A percentile compares a stretch with the other conserved stretches of the same genome.
phyloP scores from a whole-genome alignment of 257 asterid species.

The Solanum clarkiae region DNA sequence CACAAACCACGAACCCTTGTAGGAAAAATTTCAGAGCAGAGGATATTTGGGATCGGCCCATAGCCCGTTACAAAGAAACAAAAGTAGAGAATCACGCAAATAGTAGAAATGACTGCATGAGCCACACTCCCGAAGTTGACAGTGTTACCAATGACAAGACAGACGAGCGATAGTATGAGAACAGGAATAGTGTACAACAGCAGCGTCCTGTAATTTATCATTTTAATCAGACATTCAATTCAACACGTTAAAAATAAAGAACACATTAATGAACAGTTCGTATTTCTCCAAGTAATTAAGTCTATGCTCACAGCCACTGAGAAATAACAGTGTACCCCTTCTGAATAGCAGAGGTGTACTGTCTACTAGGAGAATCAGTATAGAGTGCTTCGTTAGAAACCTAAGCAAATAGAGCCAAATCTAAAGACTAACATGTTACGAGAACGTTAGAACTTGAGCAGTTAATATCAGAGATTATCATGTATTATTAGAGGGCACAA shows the following conservation, averaged over 20 bases:
- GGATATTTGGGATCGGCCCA: conserved; percentile 87
- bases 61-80: conserved; percentile 87
- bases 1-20: conserved; percentile 83
- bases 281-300: neutral
- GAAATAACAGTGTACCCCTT: too few species aligned
- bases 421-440: neutral
- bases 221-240: neutral
- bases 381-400: neutral
- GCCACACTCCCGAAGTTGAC: conserved; percentile 37
- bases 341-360: too few species aligned
- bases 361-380: neutral
- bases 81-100: conserved; percentile 69
- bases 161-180: conserved; percentile 40
- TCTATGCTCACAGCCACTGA: too few species aligned
- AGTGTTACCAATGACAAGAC: conserved; percentile 58
- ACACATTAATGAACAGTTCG: neutral
- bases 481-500: neutral
- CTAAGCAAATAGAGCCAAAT: neutral
- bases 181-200: conserved; percentile 71
- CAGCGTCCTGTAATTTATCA: conserved; percentile 42
- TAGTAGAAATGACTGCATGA: conserved; percentile 65
- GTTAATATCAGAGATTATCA: neutral
- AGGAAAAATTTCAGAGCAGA: conserved; percentile 81
- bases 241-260: neutral
- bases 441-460: neutral